phyloP scores from a whole-genome alignment of 495 filamentous ascomycete species.

The Penicillium canescens region DNA sequence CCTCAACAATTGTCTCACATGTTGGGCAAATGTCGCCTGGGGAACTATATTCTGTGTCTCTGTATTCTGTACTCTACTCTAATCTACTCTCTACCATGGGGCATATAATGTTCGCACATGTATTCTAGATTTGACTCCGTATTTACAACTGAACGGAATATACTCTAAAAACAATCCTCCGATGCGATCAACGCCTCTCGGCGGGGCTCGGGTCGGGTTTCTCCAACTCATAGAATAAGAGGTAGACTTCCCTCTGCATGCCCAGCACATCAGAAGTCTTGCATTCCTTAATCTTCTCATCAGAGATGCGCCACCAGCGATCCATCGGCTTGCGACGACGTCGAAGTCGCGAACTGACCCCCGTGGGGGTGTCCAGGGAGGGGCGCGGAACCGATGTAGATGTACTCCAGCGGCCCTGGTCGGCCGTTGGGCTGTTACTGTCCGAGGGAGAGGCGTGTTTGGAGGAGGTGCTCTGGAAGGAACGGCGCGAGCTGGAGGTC shows the following conservation, averaged over 20 bases:
- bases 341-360: constrained; percentile 41
- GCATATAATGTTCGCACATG: no score
- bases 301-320: constrained; percentile 97
- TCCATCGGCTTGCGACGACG: constrained; percentile 61
- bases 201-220: constrained; percentile 23
- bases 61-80: no score
- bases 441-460: constrained; percentile 27
- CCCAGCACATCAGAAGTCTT: constrained; percentile 86
- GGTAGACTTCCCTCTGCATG: constrained; percentile 95
- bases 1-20: no score
- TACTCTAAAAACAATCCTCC: neutral
- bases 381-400: constrained; percentile 28
- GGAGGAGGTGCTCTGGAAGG: constrained; percentile 38
- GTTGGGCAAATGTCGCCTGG: no score
- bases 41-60: no score
- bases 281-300: constrained; percentile 93
- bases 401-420: constrained; percentile 29
- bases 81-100: no score
- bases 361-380: constrained; percentile 20
- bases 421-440: constrained; percentile 28
- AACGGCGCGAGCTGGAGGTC: constrained; percentile 38
- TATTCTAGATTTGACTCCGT: no score
- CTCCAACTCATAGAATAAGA: constrained; percentile 93
- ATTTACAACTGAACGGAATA: neutral
- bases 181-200: constrained; percentile 2